Percentiles rank a stretch among this genome's conserved stretches.
Conservation (phyloP, 495 filamentous ascomycete species). For the Terfezia boudieri region DNA sequence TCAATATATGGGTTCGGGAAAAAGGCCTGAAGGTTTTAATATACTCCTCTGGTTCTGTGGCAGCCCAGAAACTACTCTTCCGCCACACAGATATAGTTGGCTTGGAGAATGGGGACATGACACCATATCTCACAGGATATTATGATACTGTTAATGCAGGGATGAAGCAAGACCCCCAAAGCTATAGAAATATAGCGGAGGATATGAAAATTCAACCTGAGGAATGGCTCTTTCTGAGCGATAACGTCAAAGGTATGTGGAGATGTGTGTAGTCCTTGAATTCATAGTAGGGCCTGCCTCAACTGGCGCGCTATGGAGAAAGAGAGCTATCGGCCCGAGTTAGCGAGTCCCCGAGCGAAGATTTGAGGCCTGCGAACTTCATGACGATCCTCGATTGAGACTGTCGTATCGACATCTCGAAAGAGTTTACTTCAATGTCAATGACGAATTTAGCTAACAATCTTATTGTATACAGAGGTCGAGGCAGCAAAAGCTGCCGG, state of each 20-base stretch:
- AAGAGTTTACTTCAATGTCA: too few species aligned
- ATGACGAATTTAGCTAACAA: neutral
- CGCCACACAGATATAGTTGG: constrained; percentile 33
- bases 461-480: constrained; percentile 27
- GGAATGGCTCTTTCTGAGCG: constrained; percentile 45
- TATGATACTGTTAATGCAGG: constrained; percentile 60
- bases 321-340: too few species aligned
- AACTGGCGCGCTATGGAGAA: too few species aligned
- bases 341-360: too few species aligned
- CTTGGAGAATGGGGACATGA: constrained; percentile 26
- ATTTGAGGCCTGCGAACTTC: too few species aligned
- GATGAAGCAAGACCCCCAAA: constrained; percentile 34
- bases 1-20: constrained; percentile 30
- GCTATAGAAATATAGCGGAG: constrained; percentile 36
- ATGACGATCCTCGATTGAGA: too few species aligned
- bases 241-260: constrained; percentile 32
- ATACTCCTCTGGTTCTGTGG: constrained; percentile 48
- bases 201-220: constrained; percentile 18
- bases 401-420: too few species aligned
- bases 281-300: too few species aligned
- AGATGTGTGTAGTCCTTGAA: neutral
- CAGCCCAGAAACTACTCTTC: constrained; percentile 51
- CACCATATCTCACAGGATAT: constrained; percentile 30
- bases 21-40: constrained; percentile 30
- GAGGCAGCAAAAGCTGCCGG: constrained; percentile 40